A percentile compares a stretch with the other conserved stretches of the same genome.
Evolutionary conservation across 345 rosid species (phyloP).

Genomic region (Eutrema japonicum): DNA sequence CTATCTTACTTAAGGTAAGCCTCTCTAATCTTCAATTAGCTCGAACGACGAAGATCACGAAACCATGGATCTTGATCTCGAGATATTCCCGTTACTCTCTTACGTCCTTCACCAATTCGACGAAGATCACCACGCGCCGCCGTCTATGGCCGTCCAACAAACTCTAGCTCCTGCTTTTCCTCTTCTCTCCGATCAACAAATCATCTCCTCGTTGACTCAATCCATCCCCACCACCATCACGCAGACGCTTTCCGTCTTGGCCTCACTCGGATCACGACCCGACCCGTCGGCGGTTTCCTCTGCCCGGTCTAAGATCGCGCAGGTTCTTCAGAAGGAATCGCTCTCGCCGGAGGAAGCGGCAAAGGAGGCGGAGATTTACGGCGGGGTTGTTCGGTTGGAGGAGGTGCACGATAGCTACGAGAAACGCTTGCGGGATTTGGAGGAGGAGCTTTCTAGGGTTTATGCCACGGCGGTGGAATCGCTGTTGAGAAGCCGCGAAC

Average conservation of each 20-base stretch:
- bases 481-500: constrained; percentile 35
- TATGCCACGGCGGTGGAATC: constrained; percentile 51
- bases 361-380: constrained; percentile 56
- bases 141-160: constrained; percentile 47
- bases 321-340: constrained; percentile 43
- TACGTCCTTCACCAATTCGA: constrained; percentile 58
- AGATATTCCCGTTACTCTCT: constrained; percentile 61
- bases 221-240: constrained; percentile 56
- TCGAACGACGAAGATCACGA: constrained; percentile 12
- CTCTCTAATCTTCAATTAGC: constrained; percentile 6
- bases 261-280: constrained; percentile 75
- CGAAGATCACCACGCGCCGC: constrained; percentile 46
- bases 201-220: constrained; percentile 57
- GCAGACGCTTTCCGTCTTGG: constrained; percentile 62
- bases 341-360: constrained; percentile 55
- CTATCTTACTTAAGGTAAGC: constrained; percentile 14
- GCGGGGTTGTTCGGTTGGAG: constrained; percentile 64
- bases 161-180: constrained; percentile 52
- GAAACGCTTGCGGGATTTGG: constrained; percentile 66
- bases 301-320: constrained; percentile 64
- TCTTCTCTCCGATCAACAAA: constrained; percentile 48
- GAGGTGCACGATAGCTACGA: constrained; percentile 67
- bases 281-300: constrained; percentile 64
- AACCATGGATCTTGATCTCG: constrained; percentile 61
- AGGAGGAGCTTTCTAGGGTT: constrained; percentile 60